phyloP scores from a whole-genome alignment of 164 flowering plant genomes.

The Malania oleifera region DNA sequence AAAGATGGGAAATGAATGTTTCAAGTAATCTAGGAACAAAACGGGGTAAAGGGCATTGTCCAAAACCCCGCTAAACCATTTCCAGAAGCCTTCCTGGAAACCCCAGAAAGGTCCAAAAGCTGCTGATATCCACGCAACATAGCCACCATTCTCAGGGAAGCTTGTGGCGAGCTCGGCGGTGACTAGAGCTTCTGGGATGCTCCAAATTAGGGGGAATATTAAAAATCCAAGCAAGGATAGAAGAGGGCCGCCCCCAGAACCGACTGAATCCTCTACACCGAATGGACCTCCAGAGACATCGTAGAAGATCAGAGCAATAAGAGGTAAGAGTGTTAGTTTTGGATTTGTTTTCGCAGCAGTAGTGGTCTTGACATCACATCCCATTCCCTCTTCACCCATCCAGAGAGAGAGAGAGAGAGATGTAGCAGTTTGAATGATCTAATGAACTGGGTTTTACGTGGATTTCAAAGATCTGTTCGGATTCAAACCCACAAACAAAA shows the following conservation, averaged over 20 bases:
- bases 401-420: too few relatives aligned
- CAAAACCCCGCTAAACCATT: constrained; percentile 93
- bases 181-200: constrained; percentile 82
- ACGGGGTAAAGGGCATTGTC: constrained; percentile 90
- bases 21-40: constrained; percentile 79
- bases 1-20: constrained; percentile 66
- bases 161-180: constrained; percentile 86
- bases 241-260: constrained; percentile 76
- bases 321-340: constrained; percentile 63
- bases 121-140: constrained; percentile 79
- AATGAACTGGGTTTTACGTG: too few relatives aligned
- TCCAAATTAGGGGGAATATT: constrained; percentile 79
- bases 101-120: constrained; percentile 97
- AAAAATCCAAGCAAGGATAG: constrained; percentile 75
- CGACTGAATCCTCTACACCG: constrained; percentile 87
- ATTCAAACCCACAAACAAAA: too few relatives aligned
- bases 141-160: constrained; percentile 87
- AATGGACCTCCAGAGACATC: constrained; percentile 96
- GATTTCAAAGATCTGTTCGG: too few relatives aligned
- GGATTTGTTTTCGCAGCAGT: constrained; percentile 32
- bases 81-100: constrained; percentile 89
- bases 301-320: constrained; percentile 79
- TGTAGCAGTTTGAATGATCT: too few relatives aligned
- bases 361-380: constrained; percentile 14
- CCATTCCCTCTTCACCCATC: constrained; percentile 46